A percentile compares a stretch with the other conserved stretches of the same genome.
phyloP scores from a whole-genome alignment of 108 stramenopile genomes.

The Thalassiosira profunda region DNA sequence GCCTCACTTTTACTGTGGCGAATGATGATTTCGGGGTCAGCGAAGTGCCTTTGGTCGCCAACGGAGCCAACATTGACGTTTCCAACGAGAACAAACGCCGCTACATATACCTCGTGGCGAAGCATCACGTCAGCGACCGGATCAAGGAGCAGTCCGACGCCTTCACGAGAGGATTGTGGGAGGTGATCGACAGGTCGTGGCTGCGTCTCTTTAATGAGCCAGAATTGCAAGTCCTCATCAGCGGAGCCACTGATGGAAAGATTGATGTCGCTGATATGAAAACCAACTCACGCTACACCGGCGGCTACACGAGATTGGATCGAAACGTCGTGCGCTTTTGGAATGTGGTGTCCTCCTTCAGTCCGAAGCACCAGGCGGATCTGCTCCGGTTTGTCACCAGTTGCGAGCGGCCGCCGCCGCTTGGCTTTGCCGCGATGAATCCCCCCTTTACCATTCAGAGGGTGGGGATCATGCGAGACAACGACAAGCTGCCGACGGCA shows the following conservation, averaged over 20 bases:
- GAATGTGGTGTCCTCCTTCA: slow-evolving; percentile 82
- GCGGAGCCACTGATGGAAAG: slow-evolving; percentile 83
- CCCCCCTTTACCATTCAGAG: slow-evolving; percentile 98
- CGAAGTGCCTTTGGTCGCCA: slow-evolving; percentile 89
- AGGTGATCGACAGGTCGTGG: slow-evolving; percentile 93
- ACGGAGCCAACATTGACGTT: slow-evolving; percentile 89
- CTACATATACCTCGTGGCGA: slow-evolving; percentile 93
- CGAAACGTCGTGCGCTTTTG: slow-evolving; percentile 90
- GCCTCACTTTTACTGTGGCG: slow-evolving; percentile 92
- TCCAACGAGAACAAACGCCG: slow-evolving; percentile 78
- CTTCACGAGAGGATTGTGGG: slow-evolving; percentile 94
- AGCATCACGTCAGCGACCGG: slow-evolving; percentile 93
- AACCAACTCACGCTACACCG: slow-evolving; percentile 87
- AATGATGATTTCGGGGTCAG: slow-evolving; percentile 91
- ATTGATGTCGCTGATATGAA: slow-evolving; percentile 95
- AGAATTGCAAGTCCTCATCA: slow-evolving; percentile 95
- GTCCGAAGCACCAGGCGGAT: slow-evolving; percentile 81
- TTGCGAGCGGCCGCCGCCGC: slow-evolving; percentile 96
- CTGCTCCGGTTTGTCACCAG: slow-evolving; percentile 97
- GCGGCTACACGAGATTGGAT: slow-evolving; percentile 91
- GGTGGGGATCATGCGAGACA: slow-evolving; percentile 89
- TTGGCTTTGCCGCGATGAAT: slow-evolving; percentile 95
- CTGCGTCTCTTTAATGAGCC: slow-evolving; percentile 95
- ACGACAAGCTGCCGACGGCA: slow-evolving; percentile 92
- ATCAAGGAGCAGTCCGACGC: slow-evolving; percentile 92